These are phyloP conservation scores for Xylariaceae sp. DNA, from an alignment of 2,329 filamentous ascomycete genomes.

Conservation along the genomic window DNA sequence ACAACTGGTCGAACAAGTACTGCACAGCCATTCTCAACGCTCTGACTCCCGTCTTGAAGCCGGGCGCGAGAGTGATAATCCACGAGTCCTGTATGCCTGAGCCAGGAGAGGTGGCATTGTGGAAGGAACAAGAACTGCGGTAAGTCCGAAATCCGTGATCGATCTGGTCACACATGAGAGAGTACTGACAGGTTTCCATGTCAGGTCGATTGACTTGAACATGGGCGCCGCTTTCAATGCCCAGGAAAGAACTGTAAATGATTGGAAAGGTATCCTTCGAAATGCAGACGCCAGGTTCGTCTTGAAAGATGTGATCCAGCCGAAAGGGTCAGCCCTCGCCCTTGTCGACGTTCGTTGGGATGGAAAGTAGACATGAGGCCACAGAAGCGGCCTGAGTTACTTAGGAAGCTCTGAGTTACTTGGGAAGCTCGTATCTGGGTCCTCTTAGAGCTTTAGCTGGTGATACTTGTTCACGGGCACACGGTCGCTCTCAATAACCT, in stretches of 20 bases:
- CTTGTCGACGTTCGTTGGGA: background rate
- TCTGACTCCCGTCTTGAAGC: conserved; percentile 4
- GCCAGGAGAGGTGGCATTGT: conserved; percentile 2
- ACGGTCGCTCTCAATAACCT: background rate
- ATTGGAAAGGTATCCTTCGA: conserved; percentile 2
- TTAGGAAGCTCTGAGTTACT: background rate
- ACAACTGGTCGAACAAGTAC: conserved; percentile 14
- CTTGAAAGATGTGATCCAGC: background rate
- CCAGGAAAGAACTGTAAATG: conserved; percentile 1
- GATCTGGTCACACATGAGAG: background rate
- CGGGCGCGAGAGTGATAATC: conserved; percentile 7
- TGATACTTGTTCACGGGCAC: background rate
- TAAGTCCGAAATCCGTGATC: background rate
- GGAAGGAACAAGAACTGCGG: conserved; percentile 4
- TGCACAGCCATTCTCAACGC: conserved; percentile 5
- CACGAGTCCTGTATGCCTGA: conserved; percentile 8
- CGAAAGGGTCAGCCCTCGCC: background rate
- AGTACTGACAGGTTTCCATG: too few species aligned
- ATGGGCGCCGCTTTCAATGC: conserved; percentile 4
- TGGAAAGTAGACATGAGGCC: background rate
- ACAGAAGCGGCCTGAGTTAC: background rate
- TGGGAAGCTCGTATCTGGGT: background rate
- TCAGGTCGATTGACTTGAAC: conserved; percentile 2
- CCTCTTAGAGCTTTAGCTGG: background rate
- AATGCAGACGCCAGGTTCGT: conserved; percentile 3